Conservation (phyloP, 176 grass and related monocot genomes). For the Aegilops speltoides region DNA sequence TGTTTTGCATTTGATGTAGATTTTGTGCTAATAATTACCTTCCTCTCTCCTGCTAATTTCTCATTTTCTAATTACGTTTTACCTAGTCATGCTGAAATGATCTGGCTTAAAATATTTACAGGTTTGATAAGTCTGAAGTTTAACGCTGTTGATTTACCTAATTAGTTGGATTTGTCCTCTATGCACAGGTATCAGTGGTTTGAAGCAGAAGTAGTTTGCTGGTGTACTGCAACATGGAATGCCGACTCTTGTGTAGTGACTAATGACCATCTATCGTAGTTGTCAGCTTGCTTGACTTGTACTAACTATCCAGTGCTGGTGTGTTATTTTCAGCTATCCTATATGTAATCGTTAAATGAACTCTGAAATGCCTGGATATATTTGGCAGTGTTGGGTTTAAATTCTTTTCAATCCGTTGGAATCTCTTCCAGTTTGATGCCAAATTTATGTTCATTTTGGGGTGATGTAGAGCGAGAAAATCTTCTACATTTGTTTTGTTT, state of each 20-base stretch:
- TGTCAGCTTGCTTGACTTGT: neutral
- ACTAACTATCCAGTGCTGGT: neutral
- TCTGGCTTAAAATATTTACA: neutral
- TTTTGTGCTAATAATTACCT: neutral
- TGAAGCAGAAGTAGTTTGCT: neutral
- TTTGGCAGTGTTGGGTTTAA: neutral
- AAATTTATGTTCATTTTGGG: neutral
- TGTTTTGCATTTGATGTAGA: neutral
- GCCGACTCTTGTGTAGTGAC: neutral
- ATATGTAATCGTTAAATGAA: neutral
- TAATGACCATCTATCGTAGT: neutral
- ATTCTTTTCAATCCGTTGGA: neutral
- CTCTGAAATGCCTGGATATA: neutral
- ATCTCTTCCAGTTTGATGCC: neutral
- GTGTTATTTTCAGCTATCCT: neutral
- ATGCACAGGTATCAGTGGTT: neutral
- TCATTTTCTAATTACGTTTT: neutral
- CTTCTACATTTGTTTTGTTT: neutral
- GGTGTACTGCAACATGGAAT: neutral
- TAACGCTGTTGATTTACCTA: neutral
- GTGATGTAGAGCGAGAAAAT: neutral
- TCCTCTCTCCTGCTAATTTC: neutral
- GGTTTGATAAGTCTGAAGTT: neutral
- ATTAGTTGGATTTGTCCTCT: neutral
- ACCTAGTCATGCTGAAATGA: neutral